These are phyloP conservation scores for Guadua angustifolia DNA, from an alignment of 176 grass and related monocot genomes.

Conservation along the genomic window DNA sequence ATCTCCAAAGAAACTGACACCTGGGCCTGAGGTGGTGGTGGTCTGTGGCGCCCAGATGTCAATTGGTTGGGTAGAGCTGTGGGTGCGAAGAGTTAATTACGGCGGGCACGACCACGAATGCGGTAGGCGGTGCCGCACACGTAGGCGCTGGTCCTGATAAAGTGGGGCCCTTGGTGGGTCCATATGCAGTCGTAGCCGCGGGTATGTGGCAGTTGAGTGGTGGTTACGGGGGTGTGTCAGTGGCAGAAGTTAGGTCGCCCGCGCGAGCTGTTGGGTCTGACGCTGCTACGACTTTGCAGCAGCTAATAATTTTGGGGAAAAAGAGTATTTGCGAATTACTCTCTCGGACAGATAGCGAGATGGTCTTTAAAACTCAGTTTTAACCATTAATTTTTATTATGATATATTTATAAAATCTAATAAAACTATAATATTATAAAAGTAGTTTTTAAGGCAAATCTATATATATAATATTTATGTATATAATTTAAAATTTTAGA, in stretches of 20 bases:
- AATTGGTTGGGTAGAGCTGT: neutral
- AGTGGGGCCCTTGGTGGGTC: constrained; percentile 32
- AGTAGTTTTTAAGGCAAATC: too few species aligned
- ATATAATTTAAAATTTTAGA: too few species aligned
- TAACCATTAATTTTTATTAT: too few species aligned
- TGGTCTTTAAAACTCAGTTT: too few species aligned
- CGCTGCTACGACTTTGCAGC: neutral
- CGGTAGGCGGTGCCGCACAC: constrained; percentile 48
- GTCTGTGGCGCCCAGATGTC: neutral
- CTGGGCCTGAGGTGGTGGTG: accelerated
- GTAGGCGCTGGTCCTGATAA: constrained; percentile 28
- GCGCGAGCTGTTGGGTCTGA: constrained; percentile 2
- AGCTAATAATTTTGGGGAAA: neutral
- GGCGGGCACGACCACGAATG: constrained; percentile 53
- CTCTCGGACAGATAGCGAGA: too few species aligned
- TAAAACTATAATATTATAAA: too few species aligned
- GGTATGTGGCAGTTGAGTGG: constrained; percentile 49
- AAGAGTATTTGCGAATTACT: neutral
- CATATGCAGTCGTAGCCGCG: neutral
- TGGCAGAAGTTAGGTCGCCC: constrained; percentile 45
- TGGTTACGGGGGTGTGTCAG: constrained; percentile 33
- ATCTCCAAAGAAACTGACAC: neutral
- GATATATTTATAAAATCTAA: too few species aligned
- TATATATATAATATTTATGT: too few species aligned
- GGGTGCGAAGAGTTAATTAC: constrained; percentile 31